phyloP scores from a whole-genome alignment of 2,329 filamentous ascomycete species.

The Aspergillus felis region DNA sequence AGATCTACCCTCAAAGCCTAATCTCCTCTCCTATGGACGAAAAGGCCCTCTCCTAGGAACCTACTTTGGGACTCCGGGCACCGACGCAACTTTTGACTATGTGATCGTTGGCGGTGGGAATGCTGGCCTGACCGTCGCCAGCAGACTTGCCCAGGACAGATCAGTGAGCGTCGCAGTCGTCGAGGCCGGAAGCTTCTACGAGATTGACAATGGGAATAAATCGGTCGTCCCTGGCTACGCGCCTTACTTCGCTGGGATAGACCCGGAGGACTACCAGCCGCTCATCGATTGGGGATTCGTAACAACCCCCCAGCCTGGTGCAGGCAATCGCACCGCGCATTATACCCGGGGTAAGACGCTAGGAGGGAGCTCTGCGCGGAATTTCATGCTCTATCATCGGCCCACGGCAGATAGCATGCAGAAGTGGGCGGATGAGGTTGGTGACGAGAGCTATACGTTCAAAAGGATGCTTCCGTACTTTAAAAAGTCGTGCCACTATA shows the following conservation, averaged over 20 bases:
- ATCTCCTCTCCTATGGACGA: slow-evolving; percentile 17
- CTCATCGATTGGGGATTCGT: slow-evolving; percentile 25
- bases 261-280: slow-evolving; percentile 18
- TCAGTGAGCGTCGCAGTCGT: slow-evolving; percentile 27
- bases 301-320: slow-evolving; percentile 18
- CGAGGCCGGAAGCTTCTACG: slow-evolving; percentile 31
- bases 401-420: slow-evolving; percentile 28
- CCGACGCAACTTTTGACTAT: slow-evolving; percentile 21
- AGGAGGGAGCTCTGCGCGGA: slow-evolving; percentile 21
- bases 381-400: slow-evolving; percentile 25
- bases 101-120: slow-evolving; percentile 25
- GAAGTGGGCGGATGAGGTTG: slow-evolving; percentile 35
- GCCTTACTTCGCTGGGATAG: slow-evolving; percentile 18
- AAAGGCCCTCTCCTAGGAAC: slow-evolving; percentile 14
- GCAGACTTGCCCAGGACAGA: slow-evolving; percentile 20
- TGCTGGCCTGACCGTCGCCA: slow-evolving; percentile 21
- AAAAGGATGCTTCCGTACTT: slow-evolving; percentile 26
- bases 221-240: slow-evolving; percentile 23
- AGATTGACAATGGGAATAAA: slow-evolving; percentile 29
- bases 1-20: slow-evolving; percentile 6
- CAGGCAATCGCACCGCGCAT: slow-evolving; percentile 12
- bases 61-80: slow-evolving; percentile 20
- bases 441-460: slow-evolving; percentile 29
- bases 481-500: slow-evolving; percentile 24
- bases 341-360: slow-evolving; percentile 26